phyloP scores from a whole-genome alignment of 306 rosid species.

The Dryas octopetala region DNA sequence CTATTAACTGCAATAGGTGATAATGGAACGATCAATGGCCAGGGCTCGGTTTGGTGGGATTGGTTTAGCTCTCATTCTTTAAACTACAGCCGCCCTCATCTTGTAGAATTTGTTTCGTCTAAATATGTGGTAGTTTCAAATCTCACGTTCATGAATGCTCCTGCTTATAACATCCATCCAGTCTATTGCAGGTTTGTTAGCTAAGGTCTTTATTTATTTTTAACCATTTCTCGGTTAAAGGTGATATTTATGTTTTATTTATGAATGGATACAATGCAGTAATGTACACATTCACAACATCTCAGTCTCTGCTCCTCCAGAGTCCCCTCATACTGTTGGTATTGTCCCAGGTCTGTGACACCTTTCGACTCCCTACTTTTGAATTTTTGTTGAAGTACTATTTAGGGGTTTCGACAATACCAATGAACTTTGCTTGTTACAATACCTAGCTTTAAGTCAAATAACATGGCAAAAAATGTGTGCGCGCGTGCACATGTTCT shows the following conservation, averaged over 20 bases:
- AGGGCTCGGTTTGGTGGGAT: constrained; percentile 96
- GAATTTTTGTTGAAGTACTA: neutral
- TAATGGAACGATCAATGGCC: constrained; percentile 88
- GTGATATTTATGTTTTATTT: constrained; percentile 12
- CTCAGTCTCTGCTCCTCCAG: constrained; percentile 72
- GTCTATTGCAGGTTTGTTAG: constrained; percentile 86
- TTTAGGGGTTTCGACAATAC: neutral
- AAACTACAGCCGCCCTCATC: constrained; percentile 91
- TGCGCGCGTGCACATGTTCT: neutral
- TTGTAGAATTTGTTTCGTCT: constrained; percentile 70
- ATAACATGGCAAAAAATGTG: neutral
- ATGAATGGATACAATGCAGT: constrained; percentile 52
- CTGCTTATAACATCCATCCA: constrained; percentile 86
- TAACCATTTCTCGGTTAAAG: neutral
- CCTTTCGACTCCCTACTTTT: constrained; percentile 9
- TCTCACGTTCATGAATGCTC: constrained; percentile 86
- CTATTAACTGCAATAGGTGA: constrained; percentile 54
- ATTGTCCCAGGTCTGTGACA: constrained; percentile 83
- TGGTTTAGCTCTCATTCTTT: constrained; percentile 65
- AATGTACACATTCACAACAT: constrained; percentile 76
- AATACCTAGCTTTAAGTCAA: neutral
- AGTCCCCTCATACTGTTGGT: constrained; percentile 80
- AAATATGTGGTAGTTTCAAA: constrained; percentile 78
- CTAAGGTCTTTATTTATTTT: neutral
- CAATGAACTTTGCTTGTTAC: neutral